Evolutionary conservation across 2,329 filamentous ascomycete species (phyloP).

Genomic region (Aureobasidium sp.): DNA sequence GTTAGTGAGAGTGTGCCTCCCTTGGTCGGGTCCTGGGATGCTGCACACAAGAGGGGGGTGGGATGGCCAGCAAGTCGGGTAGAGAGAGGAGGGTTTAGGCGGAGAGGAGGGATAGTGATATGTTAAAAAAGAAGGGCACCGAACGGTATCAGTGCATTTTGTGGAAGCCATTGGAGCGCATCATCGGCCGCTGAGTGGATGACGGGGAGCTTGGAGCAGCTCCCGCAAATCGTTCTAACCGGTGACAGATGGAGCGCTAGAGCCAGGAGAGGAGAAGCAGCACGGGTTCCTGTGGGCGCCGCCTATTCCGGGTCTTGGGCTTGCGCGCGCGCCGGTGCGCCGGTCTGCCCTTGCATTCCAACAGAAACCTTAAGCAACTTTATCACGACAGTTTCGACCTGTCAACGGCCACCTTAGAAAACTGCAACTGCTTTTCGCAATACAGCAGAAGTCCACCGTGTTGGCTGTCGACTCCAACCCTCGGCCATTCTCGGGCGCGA

Average conservation of each 20-base stretch:
- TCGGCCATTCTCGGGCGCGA: slow-evolving; percentile 15
- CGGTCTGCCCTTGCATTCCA: slow-evolving; percentile 15
- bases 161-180: slow-evolving; percentile 17
- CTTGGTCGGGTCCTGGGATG: background rate
- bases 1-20: slow-evolving; percentile 4
- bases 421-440: slow-evolving; percentile 2
- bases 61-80: slow-evolving; percentile 7
- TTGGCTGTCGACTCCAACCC: background rate
- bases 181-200: slow-evolving; percentile 17
- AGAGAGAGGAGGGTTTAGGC: slow-evolving; percentile 12
- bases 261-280: slow-evolving; percentile 15
- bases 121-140: slow-evolving; percentile 16
- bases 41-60: slow-evolving; percentile 5
- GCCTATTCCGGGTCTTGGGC: slow-evolving; percentile 16
- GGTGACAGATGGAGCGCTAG: slow-evolving; percentile 16
- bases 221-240: slow-evolving; percentile 16
- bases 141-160: slow-evolving; percentile 17
- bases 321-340: slow-evolving; percentile 15
- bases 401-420: slow-evolving; percentile 5
- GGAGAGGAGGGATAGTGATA: slow-evolving; percentile 14
- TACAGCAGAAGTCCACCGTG: background rate
- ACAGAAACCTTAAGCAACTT: slow-evolving; percentile 17
- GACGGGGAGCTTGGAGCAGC: slow-evolving; percentile 16
- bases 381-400: slow-evolving; percentile 14
- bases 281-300: slow-evolving; percentile 15